Percentiles rank a stretch among this genome's conserved stretches.
Evolutionary conservation across 495 filamentous ascomycete genomes (phyloP).

Genomic region (Elaphomyces granulatus): DNA sequence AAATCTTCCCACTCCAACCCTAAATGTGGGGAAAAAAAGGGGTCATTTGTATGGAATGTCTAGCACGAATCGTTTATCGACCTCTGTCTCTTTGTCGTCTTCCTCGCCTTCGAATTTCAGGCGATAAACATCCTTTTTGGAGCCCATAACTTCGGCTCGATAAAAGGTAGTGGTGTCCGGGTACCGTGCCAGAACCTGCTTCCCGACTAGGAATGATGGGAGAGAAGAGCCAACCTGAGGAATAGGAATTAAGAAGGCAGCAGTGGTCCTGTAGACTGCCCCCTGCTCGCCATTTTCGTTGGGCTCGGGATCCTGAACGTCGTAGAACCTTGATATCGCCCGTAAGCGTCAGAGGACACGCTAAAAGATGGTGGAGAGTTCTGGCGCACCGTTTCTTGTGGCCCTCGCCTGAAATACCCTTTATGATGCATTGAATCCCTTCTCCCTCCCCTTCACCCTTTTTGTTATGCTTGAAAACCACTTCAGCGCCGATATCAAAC

Average conservation of each 20-base stretch:
- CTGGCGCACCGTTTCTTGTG: conserved; percentile 56
- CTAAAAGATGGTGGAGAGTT: too few species aligned
- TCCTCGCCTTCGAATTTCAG: conserved; percentile 81
- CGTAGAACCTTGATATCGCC: conserved; percentile 53
- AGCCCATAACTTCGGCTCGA: conserved; percentile 77
- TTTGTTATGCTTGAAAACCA: conserved; percentile 67
- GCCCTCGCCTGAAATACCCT: conserved; percentile 69
- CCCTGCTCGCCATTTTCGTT: conserved; percentile 60
- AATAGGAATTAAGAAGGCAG: conserved; percentile 72
- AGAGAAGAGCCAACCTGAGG: conserved; percentile 44
- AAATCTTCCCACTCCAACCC: neutral
- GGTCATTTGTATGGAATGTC: conserved; percentile 46
- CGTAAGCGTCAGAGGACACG: too few species aligned
- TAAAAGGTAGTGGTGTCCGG: conserved; percentile 96
- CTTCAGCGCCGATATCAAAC: conserved; percentile 60
- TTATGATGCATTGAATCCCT: conserved; percentile 81
- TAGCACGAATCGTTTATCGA: conserved; percentile 64
- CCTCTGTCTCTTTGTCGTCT: conserved; percentile 65
- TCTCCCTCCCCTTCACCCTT: conserved; percentile 54
- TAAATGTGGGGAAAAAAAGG: neutral
- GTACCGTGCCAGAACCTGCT: conserved; percentile 69
- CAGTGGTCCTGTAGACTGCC: conserved; percentile 63
- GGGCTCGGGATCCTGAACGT: conserved; percentile 86
- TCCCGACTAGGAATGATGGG: conserved; percentile 60
- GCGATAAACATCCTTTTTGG: conserved; percentile 45